Evolutionary conservation across 371 early-diverging fungal species (phyloP).

Genomic region (Actinomortierella wolfii): DNA sequence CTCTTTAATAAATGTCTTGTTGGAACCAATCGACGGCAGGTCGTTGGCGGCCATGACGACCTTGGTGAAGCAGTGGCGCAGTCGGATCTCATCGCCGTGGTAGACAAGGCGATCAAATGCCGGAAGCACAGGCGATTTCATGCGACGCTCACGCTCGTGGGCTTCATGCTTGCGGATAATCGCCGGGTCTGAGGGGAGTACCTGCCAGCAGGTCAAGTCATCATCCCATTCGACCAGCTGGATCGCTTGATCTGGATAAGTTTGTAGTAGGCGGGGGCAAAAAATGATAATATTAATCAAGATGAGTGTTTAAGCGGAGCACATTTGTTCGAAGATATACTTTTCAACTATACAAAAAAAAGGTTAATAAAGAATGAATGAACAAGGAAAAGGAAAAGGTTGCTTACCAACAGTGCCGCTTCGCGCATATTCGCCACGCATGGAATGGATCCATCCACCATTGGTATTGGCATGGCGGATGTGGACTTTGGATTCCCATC

Average conservation of each 20-base stretch:
- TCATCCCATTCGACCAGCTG: constrained; percentile 44
- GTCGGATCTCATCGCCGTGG: constrained; percentile 30
- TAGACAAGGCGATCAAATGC: constrained; percentile 30
- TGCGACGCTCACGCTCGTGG: constrained; percentile 11
- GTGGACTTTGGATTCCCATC: constrained; percentile 78
- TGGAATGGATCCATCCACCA: constrained; percentile 86
- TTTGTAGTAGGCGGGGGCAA: no score
- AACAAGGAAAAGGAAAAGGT: background rate
- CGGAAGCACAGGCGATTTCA: constrained; percentile 6
- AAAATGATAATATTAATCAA: background rate
- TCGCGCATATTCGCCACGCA: constrained; percentile 32
- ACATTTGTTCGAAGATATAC: background rate
- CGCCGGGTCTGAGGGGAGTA: constrained; percentile 24
- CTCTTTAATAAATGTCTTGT: constrained; percentile 29
- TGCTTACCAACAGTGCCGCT: constrained; percentile 12
- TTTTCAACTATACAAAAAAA: background rate
- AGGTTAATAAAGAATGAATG: no score
- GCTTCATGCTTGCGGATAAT: constrained; percentile 9
- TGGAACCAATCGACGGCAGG: constrained; percentile 26
- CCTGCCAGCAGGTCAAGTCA: constrained; percentile 35
- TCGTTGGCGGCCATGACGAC: constrained; percentile 31
- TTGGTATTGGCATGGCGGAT: constrained; percentile 75
- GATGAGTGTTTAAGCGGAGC: background rate
- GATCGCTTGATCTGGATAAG: constrained; percentile 42
- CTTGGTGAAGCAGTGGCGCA: constrained; percentile 36